Percentiles rank a stretch among this genome's conserved stretches.
Evolutionary conservation across 2,329 filamentous ascomycete genomes (phyloP).

Genomic region (Emmonsiellopsis sp.): DNA sequence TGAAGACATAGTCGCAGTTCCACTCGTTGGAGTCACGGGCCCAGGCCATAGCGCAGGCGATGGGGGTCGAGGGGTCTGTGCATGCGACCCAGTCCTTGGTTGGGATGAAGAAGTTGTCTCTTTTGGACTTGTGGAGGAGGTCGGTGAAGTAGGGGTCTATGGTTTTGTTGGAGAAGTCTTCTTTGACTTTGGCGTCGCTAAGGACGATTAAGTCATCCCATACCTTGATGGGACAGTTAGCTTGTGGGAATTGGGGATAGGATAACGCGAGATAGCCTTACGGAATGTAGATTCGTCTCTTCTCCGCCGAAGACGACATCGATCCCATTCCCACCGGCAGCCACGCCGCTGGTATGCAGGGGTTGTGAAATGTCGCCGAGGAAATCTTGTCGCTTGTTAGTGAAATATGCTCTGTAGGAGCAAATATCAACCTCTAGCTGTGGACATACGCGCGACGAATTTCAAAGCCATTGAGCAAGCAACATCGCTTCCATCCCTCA

Average conservation of each 20-base stretch:
- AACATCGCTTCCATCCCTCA: neutral
- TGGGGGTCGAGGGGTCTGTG: conserved; percentile 3
- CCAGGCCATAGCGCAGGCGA: conserved; percentile 4
- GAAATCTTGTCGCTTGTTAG: conserved; percentile 19
- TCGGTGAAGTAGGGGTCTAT: conserved; percentile 5
- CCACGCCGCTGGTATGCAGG: conserved; percentile 30
- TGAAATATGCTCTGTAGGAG: too few relatives aligned
- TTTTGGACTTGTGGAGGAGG: neutral
- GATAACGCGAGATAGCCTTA: neutral
- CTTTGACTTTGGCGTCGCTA: neutral
- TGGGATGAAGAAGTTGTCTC: conserved; percentile 4
- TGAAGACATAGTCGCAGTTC: conserved; percentile 6
- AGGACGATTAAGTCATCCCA: conserved; percentile 4
- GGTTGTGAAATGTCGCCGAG: conserved; percentile 35
- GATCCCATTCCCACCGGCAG: conserved; percentile 30
- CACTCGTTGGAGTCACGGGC: conserved; percentile 4
- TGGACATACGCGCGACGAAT: conserved; percentile 17
- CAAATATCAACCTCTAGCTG: too few relatives aligned
- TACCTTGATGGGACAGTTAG: neutral
- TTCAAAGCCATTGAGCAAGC: conserved; percentile 5
- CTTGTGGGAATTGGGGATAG: neutral
- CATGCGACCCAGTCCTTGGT: conserved; percentile 1
- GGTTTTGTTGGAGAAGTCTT: conserved; percentile 5
- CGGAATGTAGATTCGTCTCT: conserved; percentile 5
- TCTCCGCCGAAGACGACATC: conserved; percentile 15